phyloP scores from a whole-genome alignment of 345 rosid species.

The Schrenkiella parvula region DNA sequence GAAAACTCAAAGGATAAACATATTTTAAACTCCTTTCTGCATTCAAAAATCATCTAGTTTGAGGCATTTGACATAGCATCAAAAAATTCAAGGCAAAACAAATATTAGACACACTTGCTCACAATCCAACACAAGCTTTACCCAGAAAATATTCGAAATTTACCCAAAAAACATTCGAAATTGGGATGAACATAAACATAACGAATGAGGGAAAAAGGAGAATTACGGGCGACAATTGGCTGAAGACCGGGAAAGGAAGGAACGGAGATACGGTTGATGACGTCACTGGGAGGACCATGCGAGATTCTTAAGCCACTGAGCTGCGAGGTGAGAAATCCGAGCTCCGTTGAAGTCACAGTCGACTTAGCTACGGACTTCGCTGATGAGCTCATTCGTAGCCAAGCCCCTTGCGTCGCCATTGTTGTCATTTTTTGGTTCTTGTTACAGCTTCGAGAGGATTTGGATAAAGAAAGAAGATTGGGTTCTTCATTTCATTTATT shows the following conservation, averaged over 20 bases:
- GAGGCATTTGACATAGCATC: too few relatives aligned
- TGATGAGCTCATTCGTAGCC: constrained; percentile 33
- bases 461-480: constrained; percentile 25
- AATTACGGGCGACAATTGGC: constrained; percentile 74
- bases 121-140: too few relatives aligned
- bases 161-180: too few relatives aligned
- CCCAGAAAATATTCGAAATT: too few relatives aligned
- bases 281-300: constrained; percentile 1
- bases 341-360: constrained; percentile 23
- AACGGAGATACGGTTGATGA: constrained; percentile 33
- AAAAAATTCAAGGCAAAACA: too few relatives aligned
- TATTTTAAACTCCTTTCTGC: too few relatives aligned
- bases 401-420: constrained; percentile 38
- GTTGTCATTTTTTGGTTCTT: constrained; percentile 28
- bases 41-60: too few relatives aligned
- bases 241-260: constrained; percentile 44
- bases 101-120: too few relatives aligned
- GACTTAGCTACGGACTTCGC: constrained; percentile 12
- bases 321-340: constrained; percentile 65
- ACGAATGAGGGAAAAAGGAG: not conserved
- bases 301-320: constrained; percentile 63
- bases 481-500: not conserved
- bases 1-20: too few relatives aligned
- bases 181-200: not conserved
- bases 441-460: not conserved